Evolutionary conservation across 192 early-diverging fungal species (phyloP).

Genomic region (Umbelopsis sp.): DNA sequence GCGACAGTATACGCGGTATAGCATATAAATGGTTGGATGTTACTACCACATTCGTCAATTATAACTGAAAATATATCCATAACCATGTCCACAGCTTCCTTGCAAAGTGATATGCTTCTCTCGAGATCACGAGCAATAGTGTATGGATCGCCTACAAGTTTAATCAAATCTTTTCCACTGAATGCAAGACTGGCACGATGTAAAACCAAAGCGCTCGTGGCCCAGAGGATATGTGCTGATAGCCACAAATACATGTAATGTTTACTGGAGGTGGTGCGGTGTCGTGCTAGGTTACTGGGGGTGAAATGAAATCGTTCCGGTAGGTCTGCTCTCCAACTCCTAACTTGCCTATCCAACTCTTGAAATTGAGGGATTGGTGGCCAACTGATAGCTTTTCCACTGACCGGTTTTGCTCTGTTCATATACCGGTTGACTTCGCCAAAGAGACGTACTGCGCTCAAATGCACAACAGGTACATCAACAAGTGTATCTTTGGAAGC

Average conservation of each 20-base stretch:
- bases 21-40: conserved; percentile 28
- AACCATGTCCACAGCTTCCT: conserved; percentile 18
- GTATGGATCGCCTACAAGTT: neutral
- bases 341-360: conserved; percentile 15
- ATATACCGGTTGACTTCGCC: conserved; percentile 34
- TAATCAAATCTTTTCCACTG: conserved; percentile 6
- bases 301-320: conserved; percentile 20
- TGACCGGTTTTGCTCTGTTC: conserved; percentile 15
- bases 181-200: conserved; percentile 35
- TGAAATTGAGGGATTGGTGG: conserved; percentile 29
- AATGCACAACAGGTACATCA: conserved; percentile 19
- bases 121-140: neutral
- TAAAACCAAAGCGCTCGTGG: conserved; percentile 22
- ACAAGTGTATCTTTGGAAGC: conserved; percentile 26
- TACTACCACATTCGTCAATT: conserved; percentile 24
- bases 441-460: conserved; percentile 23
- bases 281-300: neutral
- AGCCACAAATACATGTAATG: conserved; percentile 29
- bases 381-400: conserved; percentile 17
- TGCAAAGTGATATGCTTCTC: conserved; percentile 10
- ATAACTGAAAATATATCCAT: conserved; percentile 27
- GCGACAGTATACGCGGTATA: conserved; percentile 36
- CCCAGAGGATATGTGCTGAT: conserved; percentile 24
- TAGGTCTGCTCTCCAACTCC: conserved; percentile 18
- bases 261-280: conserved; percentile 20